Conservation (phyloP, 208 protist species). For the Crithidia acanthocephali region DNA sequence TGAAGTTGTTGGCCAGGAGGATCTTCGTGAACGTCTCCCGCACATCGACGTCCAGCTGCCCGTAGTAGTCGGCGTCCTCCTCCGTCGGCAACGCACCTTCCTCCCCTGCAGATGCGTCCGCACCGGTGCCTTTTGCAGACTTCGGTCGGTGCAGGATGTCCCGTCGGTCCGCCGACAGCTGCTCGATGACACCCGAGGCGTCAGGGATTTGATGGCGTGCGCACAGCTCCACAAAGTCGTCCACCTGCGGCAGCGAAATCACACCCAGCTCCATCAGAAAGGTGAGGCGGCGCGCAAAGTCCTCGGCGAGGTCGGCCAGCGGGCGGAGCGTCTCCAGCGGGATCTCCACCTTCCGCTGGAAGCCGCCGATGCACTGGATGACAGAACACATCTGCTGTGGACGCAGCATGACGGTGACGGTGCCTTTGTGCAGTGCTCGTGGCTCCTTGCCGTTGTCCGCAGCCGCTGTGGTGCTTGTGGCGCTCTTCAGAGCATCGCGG, state of each 20-base stretch:
- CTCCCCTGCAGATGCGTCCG: not conserved
- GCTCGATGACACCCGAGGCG: conserved; percentile 35
- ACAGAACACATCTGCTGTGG: conserved; percentile 69
- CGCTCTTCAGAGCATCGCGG: conserved; percentile 5
- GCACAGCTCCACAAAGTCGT: conserved; percentile 51
- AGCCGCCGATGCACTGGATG: conserved; percentile 32
- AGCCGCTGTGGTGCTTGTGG: not conserved
- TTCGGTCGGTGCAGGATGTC: conserved; percentile 11
- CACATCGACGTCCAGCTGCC: conserved; percentile 72
- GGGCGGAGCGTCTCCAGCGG: conserved; percentile 59
- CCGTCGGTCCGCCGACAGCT: conserved; percentile 29
- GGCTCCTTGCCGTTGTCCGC: not conserved
- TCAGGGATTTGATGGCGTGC: conserved; percentile 64
- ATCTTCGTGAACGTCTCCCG: conserved; percentile 67
- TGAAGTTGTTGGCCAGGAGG: conserved; percentile 50
- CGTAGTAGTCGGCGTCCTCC: conserved; percentile 65
- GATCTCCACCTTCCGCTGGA: conserved; percentile 57
- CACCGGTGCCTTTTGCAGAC: not conserved
- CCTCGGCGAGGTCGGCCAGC: conserved; percentile 54
- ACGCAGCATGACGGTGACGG: conserved; percentile 35
- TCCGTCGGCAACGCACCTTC: not conserved
- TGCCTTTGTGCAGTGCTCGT: too few species aligned
- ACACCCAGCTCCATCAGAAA: conserved; percentile 53
- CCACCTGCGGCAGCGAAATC: conserved; percentile 53
- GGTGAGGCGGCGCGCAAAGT: conserved; percentile 54